Percentiles rank a stretch among this genome's conserved stretches.
These are phyloP conservation scores for Wilhelminamyces savonicus DNA, from an alignment of 805 yeast species.

Conservation along the genomic window DNA sequence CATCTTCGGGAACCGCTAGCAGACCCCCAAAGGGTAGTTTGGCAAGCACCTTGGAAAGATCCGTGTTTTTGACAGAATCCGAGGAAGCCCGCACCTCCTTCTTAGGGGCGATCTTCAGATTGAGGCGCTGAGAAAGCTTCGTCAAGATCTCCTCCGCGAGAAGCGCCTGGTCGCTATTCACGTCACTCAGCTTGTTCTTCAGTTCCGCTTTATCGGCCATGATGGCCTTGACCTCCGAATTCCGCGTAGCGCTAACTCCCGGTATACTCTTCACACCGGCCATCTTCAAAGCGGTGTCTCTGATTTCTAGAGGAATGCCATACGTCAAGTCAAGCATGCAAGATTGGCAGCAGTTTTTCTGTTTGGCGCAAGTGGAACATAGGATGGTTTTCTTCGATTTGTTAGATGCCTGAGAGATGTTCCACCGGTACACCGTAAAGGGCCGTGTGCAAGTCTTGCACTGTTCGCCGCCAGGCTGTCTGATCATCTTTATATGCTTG, in stretches of 20 bases:
- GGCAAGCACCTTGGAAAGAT: conserved; percentile 46
- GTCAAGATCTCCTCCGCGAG: conserved; percentile 46
- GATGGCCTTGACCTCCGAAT: conserved; percentile 33
- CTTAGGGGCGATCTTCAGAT: conserved; percentile 4
- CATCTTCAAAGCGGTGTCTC: conserved; percentile 77
- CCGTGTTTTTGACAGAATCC: conserved; percentile 26
- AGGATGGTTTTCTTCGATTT: conserved; percentile 57
- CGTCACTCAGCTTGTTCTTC: conserved; percentile 31
- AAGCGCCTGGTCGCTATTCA: conserved; percentile 9
- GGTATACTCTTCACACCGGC: conserved; percentile 34
- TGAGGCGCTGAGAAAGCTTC: conserved; percentile 36
- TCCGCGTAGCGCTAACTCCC: conserved; percentile 11
- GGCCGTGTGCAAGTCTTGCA: conserved; percentile 85
- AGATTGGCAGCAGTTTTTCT: conserved; percentile 79
- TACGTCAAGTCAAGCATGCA: conserved; percentile 80
- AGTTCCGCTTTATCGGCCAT: conserved; percentile 44
- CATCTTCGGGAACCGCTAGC: conserved; percentile 34
- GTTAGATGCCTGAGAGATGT: conserved; percentile 35
- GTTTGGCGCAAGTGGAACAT: conserved; percentile 74
- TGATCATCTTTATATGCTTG: conserved; percentile 61
- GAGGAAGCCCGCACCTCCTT: conserved; percentile 3
- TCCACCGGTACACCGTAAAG: conserved; percentile 77
- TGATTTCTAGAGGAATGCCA: conserved; percentile 69
- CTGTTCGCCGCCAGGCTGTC: conserved; percentile 67
- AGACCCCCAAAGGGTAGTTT: conserved; percentile 67